A percentile compares a stretch with the other conserved stretches of the same genome.
Evolutionary conservation across 805 yeast genomes (phyloP).

Genomic region (Monosporozyma unispora): DNA sequence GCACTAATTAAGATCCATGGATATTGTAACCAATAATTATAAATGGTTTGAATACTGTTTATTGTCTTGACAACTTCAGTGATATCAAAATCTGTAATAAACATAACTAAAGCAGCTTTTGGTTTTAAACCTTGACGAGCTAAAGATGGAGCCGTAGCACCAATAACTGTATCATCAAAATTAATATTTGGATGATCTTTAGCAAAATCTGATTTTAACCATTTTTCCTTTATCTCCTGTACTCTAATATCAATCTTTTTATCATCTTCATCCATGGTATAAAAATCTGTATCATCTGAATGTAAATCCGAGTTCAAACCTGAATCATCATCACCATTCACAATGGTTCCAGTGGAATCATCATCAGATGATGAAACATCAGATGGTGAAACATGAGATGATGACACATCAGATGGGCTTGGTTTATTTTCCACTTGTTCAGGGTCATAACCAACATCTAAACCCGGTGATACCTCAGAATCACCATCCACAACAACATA

Average conservation of each 20-base stretch:
- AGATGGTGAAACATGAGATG: too few species aligned
- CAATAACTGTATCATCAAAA: constrained; percentile 3
- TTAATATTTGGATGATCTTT: neutral
- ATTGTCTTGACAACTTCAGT: constrained; percentile 49
- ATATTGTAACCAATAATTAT: constrained; percentile 64
- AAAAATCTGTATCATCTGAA: neutral
- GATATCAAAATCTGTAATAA: constrained; percentile 51
- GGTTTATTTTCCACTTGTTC: neutral
- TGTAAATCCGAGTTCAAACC: too few species aligned
- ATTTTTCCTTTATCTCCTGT: neutral
- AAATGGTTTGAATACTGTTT: constrained; percentile 65
- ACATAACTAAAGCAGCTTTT: constrained; percentile 32
- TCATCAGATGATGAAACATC: too few species aligned
- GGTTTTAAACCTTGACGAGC: constrained; percentile 13
- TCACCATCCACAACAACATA: too few species aligned
- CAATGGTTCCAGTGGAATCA: neutral
- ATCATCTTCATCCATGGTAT: neutral
- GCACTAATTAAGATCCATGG: constrained; percentile 80
- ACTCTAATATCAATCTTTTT: neutral
- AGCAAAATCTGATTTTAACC: neutral
- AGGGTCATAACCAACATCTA: neutral
- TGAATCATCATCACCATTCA: neutral
- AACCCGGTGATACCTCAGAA: too few species aligned
- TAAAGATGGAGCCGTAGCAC: constrained; percentile 3
- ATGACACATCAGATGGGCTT: too few species aligned